Base-by-base conservation (phyloP, 2,329 filamentous ascomycete species). In the Elsinoe perseae region DNA sequence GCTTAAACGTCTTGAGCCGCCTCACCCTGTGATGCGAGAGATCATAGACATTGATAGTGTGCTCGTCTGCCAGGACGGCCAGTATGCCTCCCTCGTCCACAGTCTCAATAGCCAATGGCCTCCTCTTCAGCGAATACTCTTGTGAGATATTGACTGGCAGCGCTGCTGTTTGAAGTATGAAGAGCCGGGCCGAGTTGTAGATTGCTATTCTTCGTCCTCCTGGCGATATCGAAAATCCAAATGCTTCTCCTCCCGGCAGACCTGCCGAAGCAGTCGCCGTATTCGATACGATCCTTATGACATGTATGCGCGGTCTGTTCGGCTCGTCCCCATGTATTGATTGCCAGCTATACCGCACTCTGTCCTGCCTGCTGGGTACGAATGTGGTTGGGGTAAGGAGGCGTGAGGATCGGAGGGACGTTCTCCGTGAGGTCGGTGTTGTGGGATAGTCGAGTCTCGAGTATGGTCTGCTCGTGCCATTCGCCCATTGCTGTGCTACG, bases 171-270 rank as follows among this genome's bases (percentile, higher is more conserved):
- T 92, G 84, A 53, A 95, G 74, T 30, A 95, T 80, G 64, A 91
- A 86, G 61, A 95, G 87, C 57, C 89, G 80, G 10, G 89, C 91
- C 34, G 89, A 95, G 69, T 89, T 95, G 69, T 90, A 87, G 53
- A 87, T 89, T 38, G 95, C 78, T 27, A 95, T 72, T 63, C 85
- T 81, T 62, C 85, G 83, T 2, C 88, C 89, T 55, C 80, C 82
- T 4, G 87, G 83, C 1, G 89, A 95, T 58, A 89, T 82, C 60
- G 81, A 83, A 69, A 95, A 95, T 56, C 89, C 86, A 73, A 95
- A 88, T 44, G 88, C 88, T 69, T 95, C 89, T 28, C 68, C 68
- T 18, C 54, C 54, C 3, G 89, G 89, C 60, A 85, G 86, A 2
- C 80, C 80, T 20, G 89, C 68, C 42, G 66, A 89, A 0, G 88